phyloP scores from a whole-genome alignment of 441 rosid species.

The Manihot esculenta region DNA sequence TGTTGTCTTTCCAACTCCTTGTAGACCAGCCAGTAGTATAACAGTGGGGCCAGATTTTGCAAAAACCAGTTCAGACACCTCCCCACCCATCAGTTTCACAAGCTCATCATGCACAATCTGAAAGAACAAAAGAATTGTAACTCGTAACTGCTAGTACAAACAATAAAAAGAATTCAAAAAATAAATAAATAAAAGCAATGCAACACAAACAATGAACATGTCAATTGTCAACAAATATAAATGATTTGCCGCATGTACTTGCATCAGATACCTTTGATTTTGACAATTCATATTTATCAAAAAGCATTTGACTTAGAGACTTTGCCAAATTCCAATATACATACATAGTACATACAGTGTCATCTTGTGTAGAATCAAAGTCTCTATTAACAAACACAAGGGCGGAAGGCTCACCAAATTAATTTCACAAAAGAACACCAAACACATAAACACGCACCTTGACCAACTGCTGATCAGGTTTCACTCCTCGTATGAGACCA shows the following conservation, averaged over 20 bases:
- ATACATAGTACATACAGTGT: no score
- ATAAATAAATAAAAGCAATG: no score
- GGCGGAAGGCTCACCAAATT: background rate
- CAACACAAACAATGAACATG: no score
- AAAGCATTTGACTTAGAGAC: background rate
- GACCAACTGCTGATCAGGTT: slow-evolving; percentile 94
- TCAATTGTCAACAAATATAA: background rate
- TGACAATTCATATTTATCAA: background rate
- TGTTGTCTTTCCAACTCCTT: slow-evolving; percentile 98
- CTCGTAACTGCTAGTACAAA: slow-evolving; percentile 3
- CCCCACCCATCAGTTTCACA: slow-evolving; percentile 97
- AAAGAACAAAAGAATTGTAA: slow-evolving; percentile 11
- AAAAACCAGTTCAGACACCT: slow-evolving; percentile 86
- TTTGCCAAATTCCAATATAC: background rate
- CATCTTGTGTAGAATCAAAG: slow-evolving; percentile 4
- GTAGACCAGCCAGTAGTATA: slow-evolving; percentile 90
- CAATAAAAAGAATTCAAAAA: no score
- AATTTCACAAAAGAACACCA: slow-evolving; percentile 8
- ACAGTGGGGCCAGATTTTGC: slow-evolving; percentile 86
- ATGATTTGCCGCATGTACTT: background rate
- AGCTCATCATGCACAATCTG: slow-evolving; percentile 91
- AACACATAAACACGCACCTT: slow-evolving; percentile 49
- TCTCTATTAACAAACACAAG: background rate
- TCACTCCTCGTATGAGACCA: slow-evolving; percentile 85
- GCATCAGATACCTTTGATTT: background rate